Base-by-base conservation (phyloP, 108 stramenopile genomes). In the Bacterosira constricta region DNA sequence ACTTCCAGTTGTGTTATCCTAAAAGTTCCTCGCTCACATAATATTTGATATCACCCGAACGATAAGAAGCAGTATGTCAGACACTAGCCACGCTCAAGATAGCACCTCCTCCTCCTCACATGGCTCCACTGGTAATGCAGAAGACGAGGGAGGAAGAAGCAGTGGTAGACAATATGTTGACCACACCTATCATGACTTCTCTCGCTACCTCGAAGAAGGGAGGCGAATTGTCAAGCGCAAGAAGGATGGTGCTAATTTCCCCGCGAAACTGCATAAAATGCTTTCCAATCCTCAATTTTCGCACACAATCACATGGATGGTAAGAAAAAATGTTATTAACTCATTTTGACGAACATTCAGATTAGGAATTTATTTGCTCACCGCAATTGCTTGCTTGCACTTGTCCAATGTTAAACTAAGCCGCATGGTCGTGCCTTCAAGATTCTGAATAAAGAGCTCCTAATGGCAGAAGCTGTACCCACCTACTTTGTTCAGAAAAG, bases 401-500 rank as follows among this genome's bases (percentile, higher is more conserved):
- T 26, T n/a, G 4, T 62, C 37, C 21, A 34, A 13, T 18, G 23
- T 46, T 38, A 18, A 18, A 13, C 47, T 56, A 32, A 23, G 8
- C 31, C 54, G 6, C 50, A 29, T 32, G 35, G 21, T 17, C 11
- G 18, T 35, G 45, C 66, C 7, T 73, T 49, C 30, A 75, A 47
- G 23, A 12, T 75, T 4, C 3, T 35, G 9, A 21, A 73, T 38
- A 73, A 56, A n/a, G 53, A 56, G 9, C 38, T 73, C 15, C 29
- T 86, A 13, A 36, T 70, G 8, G 12, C 41, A 6, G 66, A 66
- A 37, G 81, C 86, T 37, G 75, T 90, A 39, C 85, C 89, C 2
- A 63, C 42, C 13, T 86, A 76, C 29, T 88, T 88, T 64, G 72
- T 75, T 59, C 83, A 88, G 45, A 83, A 79, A n/a, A 80, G 73